These are phyloP conservation scores for Hymenoscyphus fructigenus DNA, from an alignment of 2,329 filamentous ascomycete genomes.

Conservation along the genomic window DNA sequence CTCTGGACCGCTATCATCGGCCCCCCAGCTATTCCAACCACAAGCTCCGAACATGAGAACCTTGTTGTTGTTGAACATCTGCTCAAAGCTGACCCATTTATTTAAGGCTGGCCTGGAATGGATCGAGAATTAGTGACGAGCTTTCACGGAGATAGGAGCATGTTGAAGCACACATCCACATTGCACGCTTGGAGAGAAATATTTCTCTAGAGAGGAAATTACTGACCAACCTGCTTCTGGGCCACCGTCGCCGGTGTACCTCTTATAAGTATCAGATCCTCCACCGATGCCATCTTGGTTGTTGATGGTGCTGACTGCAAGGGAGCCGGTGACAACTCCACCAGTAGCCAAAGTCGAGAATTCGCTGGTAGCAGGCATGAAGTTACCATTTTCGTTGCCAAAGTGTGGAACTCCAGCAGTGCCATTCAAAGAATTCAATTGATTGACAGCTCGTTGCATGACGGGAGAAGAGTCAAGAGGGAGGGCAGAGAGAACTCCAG, in stretches of 20 bases:
- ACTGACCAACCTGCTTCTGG: not conserved
- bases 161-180: not conserved
- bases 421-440: not conserved
- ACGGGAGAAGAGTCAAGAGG: not conserved
- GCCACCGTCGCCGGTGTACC: slow-evolving; percentile 3
- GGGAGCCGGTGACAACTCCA: not conserved
- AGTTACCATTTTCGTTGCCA: slow-evolving; percentile 1
- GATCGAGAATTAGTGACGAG: not conserved
- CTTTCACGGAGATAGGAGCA: not conserved
- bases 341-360: slow-evolving; percentile 1
- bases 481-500: slow-evolving; percentile 1
- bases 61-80: slow-evolving; percentile 5
- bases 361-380: not conserved
- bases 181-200: not conserved
- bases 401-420: slow-evolving; percentile 2
- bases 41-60: not conserved
- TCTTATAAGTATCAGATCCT: slow-evolving; percentile 7
- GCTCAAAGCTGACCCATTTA: slow-evolving; percentile 1
- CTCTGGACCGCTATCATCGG: not conserved
- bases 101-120: not conserved
- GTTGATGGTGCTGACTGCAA: not conserved
- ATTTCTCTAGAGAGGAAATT: not conserved
- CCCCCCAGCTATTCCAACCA: slow-evolving; percentile 4
- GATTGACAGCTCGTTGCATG: not conserved
- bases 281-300: not conserved